Percentiles rank a stretch among this genome's conserved stretches.
Evolutionary conservation across 345 rosid genomes (phyloP).

Genomic region (Zanthoxylum bungeanum): DNA sequence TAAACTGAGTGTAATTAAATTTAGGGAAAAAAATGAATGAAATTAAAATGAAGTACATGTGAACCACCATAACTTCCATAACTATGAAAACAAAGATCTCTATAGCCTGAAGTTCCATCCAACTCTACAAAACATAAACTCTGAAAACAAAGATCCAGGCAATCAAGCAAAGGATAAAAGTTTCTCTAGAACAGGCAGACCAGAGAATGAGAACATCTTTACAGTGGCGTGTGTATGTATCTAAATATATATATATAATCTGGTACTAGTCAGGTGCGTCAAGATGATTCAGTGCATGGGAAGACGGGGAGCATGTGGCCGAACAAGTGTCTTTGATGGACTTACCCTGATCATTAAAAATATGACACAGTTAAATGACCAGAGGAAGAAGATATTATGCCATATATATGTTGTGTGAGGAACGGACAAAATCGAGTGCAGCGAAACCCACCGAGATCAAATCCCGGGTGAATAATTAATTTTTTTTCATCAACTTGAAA

Average conservation of each 20-base stretch:
- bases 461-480: too few relatives aligned
- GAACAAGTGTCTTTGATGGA: conserved; percentile 97
- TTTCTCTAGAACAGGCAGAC: conserved; percentile 21
- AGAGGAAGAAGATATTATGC: background rate
- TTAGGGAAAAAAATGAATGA: too few relatives aligned
- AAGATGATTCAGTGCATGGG: conserved; percentile 48
- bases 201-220: conserved; percentile 31
- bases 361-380: background rate
- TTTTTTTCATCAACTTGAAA: too few relatives aligned
- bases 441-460: too few relatives aligned
- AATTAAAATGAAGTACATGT: too few relatives aligned
- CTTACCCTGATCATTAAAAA: conserved; percentile 60
- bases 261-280: conserved; percentile 10
- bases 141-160: conserved; percentile 17
- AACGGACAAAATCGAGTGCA: too few relatives aligned
- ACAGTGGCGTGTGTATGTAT: conserved; percentile 33
- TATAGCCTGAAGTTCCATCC: conserved; percentile 35
- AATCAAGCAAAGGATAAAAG: conserved; percentile 12
- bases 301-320: conserved; percentile 82
- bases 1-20: too few relatives aligned
- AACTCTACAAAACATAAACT: conserved; percentile 34
- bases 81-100: too few relatives aligned
- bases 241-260: conserved; percentile 28
- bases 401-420: too few relatives aligned
- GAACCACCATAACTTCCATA: too few relatives aligned